phyloP scores from a whole-genome alignment of 2,329 filamentous ascomycete species.

The Epichloe uncinata region DNA sequence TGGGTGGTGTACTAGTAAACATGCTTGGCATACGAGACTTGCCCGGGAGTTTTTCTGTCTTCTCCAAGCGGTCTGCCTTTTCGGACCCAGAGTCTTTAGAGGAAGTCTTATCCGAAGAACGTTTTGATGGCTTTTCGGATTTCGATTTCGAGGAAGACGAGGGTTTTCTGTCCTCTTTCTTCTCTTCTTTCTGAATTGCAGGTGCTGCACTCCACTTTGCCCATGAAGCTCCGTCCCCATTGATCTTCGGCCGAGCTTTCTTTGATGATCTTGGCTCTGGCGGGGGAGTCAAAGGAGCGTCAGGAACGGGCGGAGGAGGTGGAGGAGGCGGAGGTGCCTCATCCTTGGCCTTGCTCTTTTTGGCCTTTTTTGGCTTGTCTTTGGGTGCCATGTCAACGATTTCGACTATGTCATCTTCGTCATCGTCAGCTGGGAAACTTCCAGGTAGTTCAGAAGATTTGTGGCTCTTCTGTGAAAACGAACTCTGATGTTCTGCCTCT shows the following conservation, averaged over 20 bases:
- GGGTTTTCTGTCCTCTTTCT: constrained; percentile 20
- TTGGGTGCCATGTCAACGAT: constrained; percentile 37
- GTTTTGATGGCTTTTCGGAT: constrained; percentile 47
- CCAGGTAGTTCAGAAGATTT: constrained; percentile 26
- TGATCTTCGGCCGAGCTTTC: constrained; percentile 67
- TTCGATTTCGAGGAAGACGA: constrained; percentile 46
- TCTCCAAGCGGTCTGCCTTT: constrained; percentile 41
- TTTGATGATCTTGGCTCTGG: constrained; percentile 47
- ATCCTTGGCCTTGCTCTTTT: constrained; percentile 20
- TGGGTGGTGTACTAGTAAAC: constrained; percentile 49
- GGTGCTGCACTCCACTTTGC: constrained; percentile 55
- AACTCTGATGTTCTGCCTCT: constrained; percentile 16
- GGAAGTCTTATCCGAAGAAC: constrained; percentile 38
- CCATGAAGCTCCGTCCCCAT: constrained; percentile 60
- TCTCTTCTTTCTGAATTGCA: constrained; percentile 27
- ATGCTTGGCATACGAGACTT: constrained; percentile 47
- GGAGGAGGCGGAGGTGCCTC: constrained; percentile 22
- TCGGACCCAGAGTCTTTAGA: constrained; percentile 65
- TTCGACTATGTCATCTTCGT: constrained; percentile 36
- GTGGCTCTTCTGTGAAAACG: constrained; percentile 20
- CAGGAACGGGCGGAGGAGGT: constrained; percentile 23
- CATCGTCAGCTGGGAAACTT: constrained; percentile 42
- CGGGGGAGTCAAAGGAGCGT: constrained; percentile 35
- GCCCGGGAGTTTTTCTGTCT: constrained; percentile 32
- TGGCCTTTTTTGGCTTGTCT: constrained; percentile 21